Conservation (phyloP, 164 flowering plant species). For the Aristolochia fimbriata region DNA sequence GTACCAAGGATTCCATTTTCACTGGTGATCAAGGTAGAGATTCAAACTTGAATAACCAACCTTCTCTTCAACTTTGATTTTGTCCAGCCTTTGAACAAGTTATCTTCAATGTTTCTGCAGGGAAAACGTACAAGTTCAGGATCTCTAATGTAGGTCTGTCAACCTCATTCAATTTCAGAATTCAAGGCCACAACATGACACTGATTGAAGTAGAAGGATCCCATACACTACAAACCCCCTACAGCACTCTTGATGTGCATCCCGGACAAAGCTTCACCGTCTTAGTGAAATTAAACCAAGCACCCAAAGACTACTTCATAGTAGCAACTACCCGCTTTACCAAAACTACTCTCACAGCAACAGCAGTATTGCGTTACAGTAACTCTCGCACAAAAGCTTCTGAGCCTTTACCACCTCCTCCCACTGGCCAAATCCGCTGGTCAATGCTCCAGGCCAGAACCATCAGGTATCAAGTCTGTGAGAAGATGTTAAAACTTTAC, state of each 20-base stretch:
- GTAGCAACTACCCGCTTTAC: slow-evolving; percentile 49
- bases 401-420: slow-evolving; percentile 27
- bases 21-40: slow-evolving; percentile 59
- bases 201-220: slow-evolving; percentile 50
- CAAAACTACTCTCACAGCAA: slow-evolving; percentile 17
- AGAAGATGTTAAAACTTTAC: background rate
- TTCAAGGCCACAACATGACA: slow-evolving; percentile 34
- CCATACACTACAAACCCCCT: slow-evolving; percentile 32
- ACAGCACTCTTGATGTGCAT: slow-evolving; percentile 43
- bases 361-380: slow-evolving; percentile 28
- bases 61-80: background rate
- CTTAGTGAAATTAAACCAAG: slow-evolving; percentile 31
- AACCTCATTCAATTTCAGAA: slow-evolving; percentile 41
- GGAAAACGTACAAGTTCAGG: slow-evolving; percentile 33
- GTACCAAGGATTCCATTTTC: slow-evolving; percentile 24
- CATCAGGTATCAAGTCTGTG: slow-evolving; percentile 22
- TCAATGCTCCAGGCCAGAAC: slow-evolving; percentile 46
- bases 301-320: slow-evolving; percentile 33
- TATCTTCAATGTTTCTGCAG: slow-evolving; percentile 14
- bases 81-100: background rate
- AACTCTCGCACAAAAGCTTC: slow-evolving; percentile 23
- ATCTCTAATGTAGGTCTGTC: slow-evolving; percentile 39
- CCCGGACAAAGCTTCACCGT: slow-evolving; percentile 37
- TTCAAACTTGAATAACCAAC: background rate
- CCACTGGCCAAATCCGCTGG: slow-evolving; percentile 26